A percentile compares a stretch with the other conserved stretches of the same genome.
These are phyloP conservation scores for Maudiozyma serrabonitensis DNA, from an alignment of 805 yeast species.

Conservation along the genomic window DNA sequence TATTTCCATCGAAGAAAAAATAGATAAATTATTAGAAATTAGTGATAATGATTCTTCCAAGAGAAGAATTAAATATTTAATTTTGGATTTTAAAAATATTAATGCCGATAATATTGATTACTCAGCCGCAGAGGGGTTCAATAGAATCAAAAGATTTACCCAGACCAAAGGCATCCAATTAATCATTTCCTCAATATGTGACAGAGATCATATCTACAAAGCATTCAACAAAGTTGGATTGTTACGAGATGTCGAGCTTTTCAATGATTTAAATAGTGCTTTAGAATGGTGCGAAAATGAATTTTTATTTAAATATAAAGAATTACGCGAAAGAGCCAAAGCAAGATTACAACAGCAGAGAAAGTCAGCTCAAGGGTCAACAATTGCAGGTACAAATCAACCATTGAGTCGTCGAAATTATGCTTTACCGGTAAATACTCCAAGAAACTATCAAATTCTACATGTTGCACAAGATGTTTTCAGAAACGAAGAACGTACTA, in stretches of 20 bases:
- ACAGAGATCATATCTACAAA: constrained; percentile 53
- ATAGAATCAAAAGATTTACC: constrained; percentile 71
- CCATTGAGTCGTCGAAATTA: neutral
- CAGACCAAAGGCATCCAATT: constrained; percentile 60
- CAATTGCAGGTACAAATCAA: neutral
- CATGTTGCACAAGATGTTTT: constrained; percentile 32
- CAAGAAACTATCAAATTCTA: constrained; percentile 33
- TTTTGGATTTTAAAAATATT: constrained; percentile 79
- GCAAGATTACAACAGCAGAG: constrained; percentile 4
- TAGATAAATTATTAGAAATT: constrained; percentile 57
- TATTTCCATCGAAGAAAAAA: constrained; percentile 75
- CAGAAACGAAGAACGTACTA: constrained; percentile 23
- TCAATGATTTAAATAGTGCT: constrained; percentile 73
- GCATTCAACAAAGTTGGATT: constrained; percentile 80
- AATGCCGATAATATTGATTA: constrained; percentile 66
- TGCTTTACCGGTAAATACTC: constrained; percentile 29
- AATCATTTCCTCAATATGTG: constrained; percentile 68
- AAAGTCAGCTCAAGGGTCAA: neutral
- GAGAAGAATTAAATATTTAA: constrained; percentile 67
- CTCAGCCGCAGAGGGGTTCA: constrained; percentile 92
- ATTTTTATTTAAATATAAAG: constrained; percentile 42
- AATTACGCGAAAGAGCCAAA: constrained; percentile 25
- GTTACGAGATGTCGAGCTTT: constrained; percentile 51
- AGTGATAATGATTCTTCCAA: constrained; percentile 28
- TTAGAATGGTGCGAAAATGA: constrained; percentile 96